These are phyloP conservation scores for Ganoderma resinaceum DNA, from an alignment of 1,284 basidiomycete species.

Conservation along the genomic window DNA sequence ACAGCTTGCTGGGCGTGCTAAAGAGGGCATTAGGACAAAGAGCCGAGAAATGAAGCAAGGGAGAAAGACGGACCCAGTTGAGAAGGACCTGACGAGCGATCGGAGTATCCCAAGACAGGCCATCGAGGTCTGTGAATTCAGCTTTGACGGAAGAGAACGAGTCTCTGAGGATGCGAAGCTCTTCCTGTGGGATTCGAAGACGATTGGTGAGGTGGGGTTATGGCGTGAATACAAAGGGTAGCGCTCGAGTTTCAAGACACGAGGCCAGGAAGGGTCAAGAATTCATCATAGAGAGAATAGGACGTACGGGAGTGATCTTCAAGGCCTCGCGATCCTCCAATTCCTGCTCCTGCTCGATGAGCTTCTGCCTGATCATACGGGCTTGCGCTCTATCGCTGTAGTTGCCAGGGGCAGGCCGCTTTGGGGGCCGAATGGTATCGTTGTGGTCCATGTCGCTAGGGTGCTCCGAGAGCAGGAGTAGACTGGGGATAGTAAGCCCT, in stretches of 20 bases:
- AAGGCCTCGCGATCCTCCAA: constrained; percentile 23
- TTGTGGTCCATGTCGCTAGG: background rate
- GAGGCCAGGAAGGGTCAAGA: background rate
- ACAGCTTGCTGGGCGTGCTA: constrained; percentile 3
- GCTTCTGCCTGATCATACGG: constrained; percentile 21
- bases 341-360: constrained; percentile 27
- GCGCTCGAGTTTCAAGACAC: background rate
- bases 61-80: constrained; percentile 23
- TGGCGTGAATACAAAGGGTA: background rate
- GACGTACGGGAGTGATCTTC: constrained; percentile 7
- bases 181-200: constrained; percentile 10
- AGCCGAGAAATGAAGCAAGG: too few relatives aligned
- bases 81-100: constrained; percentile 22
- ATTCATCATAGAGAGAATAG: background rate
- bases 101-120: constrained; percentile 28
- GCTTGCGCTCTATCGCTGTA: constrained; percentile 18
- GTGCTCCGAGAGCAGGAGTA: background rate
- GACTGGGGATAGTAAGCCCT: background rate
- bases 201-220: background rate
- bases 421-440: constrained; percentile 17
- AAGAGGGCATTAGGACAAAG: too few relatives aligned
- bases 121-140: constrained; percentile 30
- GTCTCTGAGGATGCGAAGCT: constrained; percentile 19
- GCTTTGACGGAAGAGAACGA: constrained; percentile 26
- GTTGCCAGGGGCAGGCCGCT: background rate